A percentile compares a stretch with the other conserved stretches of the same genome.
These are phyloP conservation scores for Salix koriyanagi DNA, from an alignment of 345 rosid genomes.

Conservation along the genomic window DNA sequence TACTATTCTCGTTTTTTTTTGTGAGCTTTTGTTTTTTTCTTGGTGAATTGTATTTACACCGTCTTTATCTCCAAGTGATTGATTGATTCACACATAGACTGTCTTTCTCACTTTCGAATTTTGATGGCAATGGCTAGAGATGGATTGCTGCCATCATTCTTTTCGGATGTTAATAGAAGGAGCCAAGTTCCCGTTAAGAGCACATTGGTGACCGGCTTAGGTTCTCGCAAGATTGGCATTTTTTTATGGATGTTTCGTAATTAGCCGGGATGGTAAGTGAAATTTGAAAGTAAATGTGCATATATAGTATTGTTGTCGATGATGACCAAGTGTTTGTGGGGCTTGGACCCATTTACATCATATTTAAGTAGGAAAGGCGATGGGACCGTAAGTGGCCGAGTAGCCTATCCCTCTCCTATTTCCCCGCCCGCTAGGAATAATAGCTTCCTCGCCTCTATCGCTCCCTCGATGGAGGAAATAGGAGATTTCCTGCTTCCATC, in stretches of 20 bases:
- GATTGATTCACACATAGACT: too few species aligned
- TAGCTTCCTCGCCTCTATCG: background rate
- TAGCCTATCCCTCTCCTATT: background rate
- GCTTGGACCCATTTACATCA: background rate
- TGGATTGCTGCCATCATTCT: too few species aligned
- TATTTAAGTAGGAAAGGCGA: background rate
- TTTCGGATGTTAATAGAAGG: too few species aligned
- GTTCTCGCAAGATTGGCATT: constrained; percentile 68
- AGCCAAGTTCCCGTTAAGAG: constrained; percentile 63
- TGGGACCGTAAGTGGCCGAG: background rate
- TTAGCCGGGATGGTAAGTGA: constrained; percentile 81
- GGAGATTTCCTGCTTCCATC: background rate
- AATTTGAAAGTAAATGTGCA: background rate
- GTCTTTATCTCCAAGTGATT: too few species aligned
- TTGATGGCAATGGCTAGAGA: too few species aligned
- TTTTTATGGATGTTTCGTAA: constrained; percentile 76
- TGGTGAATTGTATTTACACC: too few species aligned
- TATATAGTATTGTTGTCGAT: background rate
- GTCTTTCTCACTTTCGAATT: too few species aligned
- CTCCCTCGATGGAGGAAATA: background rate
- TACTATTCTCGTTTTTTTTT: too few species aligned
- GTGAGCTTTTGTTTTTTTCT: too few species aligned
- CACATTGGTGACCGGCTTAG: constrained; percentile 62
- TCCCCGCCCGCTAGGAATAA: background rate
- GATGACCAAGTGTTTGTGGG: background rate